Evolutionary conservation across 805 yeast species (phyloP).

Genomic region (Metschnikowia aberdeeniae): DNA sequence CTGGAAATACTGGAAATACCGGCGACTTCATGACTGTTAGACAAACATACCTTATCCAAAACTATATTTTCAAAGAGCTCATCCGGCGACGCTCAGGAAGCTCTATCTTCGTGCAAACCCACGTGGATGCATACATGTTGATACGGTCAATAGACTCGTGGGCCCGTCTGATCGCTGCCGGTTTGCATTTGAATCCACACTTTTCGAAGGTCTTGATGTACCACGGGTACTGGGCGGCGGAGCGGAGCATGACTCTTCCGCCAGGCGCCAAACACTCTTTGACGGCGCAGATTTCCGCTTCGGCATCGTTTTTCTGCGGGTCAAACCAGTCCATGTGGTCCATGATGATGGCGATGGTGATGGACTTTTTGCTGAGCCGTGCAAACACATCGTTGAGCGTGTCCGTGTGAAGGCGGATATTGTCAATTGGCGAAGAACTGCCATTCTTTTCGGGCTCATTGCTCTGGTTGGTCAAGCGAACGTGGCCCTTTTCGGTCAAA

Average conservation of each 20-base stretch:
- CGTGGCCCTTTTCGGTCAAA: constrained; percentile 56
- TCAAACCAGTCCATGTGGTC: constrained; percentile 94
- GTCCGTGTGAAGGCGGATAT: constrained; percentile 75
- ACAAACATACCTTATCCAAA: too few species aligned
- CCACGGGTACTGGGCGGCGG: constrained; percentile 76
- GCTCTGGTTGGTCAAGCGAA: constrained; percentile 36
- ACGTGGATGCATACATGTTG: constrained; percentile 86
- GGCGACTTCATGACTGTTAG: too few species aligned
- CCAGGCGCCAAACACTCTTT: constrained; percentile 57
- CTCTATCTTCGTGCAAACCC: constrained; percentile 64
- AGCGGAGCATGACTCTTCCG: constrained; percentile 73
- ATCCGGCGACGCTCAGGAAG: constrained; percentile 36
- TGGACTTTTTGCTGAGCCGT: constrained; percentile 55
- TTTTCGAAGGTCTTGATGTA: constrained; percentile 64
- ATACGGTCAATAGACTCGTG: constrained; percentile 72
- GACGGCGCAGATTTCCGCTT: constrained; percentile 61
- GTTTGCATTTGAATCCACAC: constrained; percentile 61
- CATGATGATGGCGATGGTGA: constrained; percentile 79
- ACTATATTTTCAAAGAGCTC: constrained; percentile 37
- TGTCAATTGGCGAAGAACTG: constrained; percentile 52
- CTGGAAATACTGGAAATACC: too few species aligned
- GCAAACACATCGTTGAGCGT: constrained; percentile 70
- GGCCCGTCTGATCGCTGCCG: constrained; percentile 64
- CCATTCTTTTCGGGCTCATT: constrained; percentile 16
- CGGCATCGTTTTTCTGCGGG: constrained; percentile 59